Evolutionary conservation across 2,329 filamentous ascomycete species (phyloP).

Genomic region (Byssoonygena ceratinophila): DNA sequence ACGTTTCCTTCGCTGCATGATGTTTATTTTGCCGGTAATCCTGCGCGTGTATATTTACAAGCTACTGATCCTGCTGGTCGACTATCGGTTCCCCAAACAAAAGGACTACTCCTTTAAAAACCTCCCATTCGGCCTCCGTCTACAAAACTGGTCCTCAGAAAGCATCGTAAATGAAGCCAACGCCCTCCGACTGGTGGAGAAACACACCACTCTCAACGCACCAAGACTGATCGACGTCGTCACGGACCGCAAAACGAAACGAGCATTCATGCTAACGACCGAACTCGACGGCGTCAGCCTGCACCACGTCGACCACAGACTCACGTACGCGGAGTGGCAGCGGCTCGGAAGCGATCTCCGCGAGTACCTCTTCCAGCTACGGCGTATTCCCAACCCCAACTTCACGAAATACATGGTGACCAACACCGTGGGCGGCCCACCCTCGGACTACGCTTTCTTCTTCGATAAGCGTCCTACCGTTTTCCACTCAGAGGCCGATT

Average conservation of each 20-base stretch:
- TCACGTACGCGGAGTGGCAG: background rate
- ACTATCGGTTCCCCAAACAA: background rate
- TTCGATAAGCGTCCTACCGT: background rate
- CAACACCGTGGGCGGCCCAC: background rate
- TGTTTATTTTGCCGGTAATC: conserved; percentile 5
- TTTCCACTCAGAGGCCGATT: background rate
- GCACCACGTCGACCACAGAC: background rate
- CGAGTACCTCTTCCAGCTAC: background rate
- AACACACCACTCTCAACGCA: background rate
- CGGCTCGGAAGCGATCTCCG: conserved; percentile 1
- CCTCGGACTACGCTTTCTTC: background rate
- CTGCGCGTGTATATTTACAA: conserved; percentile 2
- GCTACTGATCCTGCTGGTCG: background rate
- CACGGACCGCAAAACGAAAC: background rate
- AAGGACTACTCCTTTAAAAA: background rate
- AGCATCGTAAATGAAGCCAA: conserved; percentile 6
- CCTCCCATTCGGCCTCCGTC: background rate
- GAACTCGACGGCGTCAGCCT: background rate
- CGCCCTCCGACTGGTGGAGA: conserved; percentile 5
- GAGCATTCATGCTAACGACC: background rate
- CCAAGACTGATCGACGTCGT: conserved; percentile 6
- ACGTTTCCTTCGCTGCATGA: conserved; percentile 1
- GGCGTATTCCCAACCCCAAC: background rate
- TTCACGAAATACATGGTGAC: background rate
- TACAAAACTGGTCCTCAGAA: background rate